Conservation (phyloP, 2,329 filamentous ascomycete species). For the Pseudogymnoascus sp. region DNA sequence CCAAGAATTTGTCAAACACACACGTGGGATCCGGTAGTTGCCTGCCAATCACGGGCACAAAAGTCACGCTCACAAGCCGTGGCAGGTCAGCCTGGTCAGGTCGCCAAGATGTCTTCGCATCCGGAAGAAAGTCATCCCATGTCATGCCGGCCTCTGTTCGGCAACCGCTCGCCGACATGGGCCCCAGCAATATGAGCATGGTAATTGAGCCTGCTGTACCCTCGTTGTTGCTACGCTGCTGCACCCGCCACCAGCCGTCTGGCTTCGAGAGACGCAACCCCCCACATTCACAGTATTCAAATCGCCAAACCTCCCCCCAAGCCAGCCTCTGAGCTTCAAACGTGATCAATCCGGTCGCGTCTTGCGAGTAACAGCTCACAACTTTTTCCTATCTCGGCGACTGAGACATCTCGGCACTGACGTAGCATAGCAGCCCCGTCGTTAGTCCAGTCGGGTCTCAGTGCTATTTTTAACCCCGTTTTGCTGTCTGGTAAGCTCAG, state of each 20-base stretch:
- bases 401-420: background rate
- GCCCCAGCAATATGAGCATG: background rate
- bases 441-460: background rate
- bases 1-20: background rate
- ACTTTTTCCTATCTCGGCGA: background rate
- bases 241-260: background rate
- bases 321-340: background rate
- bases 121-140: background rate
- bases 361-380: background rate
- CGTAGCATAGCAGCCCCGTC: background rate
- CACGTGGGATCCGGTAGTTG: background rate
- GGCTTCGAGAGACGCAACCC: background rate
- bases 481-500: background rate
- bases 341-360: background rate
- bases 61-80: background rate
- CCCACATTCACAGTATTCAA: background rate
- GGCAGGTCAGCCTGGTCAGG: background rate
- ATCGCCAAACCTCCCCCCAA: background rate
- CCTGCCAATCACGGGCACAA: background rate
- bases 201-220: background rate
- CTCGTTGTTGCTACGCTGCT: background rate
- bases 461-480: constrained; percentile 7
- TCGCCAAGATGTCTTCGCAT: background rate
- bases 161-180: background rate
- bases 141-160: background rate